Conservation (phyloP, 164 flowering plant species). For the Euptelea pleiosperma region DNA sequence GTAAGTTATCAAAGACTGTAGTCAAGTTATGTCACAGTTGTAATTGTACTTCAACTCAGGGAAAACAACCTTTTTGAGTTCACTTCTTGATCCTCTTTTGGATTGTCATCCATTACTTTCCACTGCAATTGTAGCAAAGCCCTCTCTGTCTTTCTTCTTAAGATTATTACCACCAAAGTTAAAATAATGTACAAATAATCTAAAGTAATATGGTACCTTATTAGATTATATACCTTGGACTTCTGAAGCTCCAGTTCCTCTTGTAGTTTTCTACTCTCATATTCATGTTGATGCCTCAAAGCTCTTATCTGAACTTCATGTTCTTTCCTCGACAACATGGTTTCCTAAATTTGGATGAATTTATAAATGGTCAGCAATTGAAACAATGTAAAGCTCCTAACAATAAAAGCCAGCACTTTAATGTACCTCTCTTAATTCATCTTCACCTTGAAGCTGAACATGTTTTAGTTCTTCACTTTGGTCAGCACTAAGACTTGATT, state of each 20-base stretch:
- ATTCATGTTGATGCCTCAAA: slow-evolving; percentile 66
- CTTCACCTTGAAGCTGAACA: slow-evolving; percentile 60
- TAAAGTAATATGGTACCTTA: too few relatives aligned
- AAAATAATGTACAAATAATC: not conserved
- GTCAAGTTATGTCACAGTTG: too few relatives aligned
- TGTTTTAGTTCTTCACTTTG: slow-evolving; percentile 57
- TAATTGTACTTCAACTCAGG: too few relatives aligned
- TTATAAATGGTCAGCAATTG: slow-evolving; percentile 11
- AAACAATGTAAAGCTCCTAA: slow-evolving; percentile 1
- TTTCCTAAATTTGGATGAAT: slow-evolving; percentile 40
- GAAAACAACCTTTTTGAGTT: slow-evolving; percentile 73
- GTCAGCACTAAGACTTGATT: slow-evolving; percentile 40
- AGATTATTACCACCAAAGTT: slow-evolving; percentile 10
- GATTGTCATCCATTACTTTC: slow-evolving; percentile 80
- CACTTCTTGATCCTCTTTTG: slow-evolving; percentile 81
- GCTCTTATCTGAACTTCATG: slow-evolving; percentile 70
- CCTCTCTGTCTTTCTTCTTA: slow-evolving; percentile 94
- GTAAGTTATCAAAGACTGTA: too few relatives aligned
- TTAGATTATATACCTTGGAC: slow-evolving; percentile 50
- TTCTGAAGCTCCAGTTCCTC: slow-evolving; percentile 79
- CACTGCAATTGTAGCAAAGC: slow-evolving; percentile 85
- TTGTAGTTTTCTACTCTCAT: slow-evolving; percentile 62
- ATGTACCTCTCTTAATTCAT: slow-evolving; percentile 69
- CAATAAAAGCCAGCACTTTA: not conserved
- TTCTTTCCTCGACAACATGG: slow-evolving; percentile 46